phyloP scores from a whole-genome alignment of 1,284 basidiomycete genomes.

The Lentinula novae-zelandiae region DNA sequence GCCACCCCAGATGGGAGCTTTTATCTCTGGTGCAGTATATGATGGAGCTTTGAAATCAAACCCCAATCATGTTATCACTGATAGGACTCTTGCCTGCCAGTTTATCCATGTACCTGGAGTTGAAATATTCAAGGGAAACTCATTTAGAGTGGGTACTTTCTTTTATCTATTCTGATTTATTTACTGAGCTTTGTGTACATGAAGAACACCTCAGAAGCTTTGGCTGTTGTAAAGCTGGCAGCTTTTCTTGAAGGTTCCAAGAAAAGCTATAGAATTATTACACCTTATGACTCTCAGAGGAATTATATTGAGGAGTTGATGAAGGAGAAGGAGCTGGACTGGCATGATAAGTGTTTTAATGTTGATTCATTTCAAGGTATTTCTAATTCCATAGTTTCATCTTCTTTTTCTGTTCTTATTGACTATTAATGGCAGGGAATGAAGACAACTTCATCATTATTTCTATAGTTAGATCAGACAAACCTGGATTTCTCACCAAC shows the following conservation, averaged over 20 bases:
- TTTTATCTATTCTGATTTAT: neutral
- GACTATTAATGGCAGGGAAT: conserved; percentile 39
- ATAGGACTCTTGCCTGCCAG: conserved; percentile 36
- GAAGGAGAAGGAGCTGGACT: conserved; percentile 40
- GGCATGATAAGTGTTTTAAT: conserved; percentile 58
- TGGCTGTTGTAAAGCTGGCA: conserved; percentile 44
- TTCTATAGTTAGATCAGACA: conserved; percentile 55
- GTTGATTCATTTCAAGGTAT: conserved; percentile 47
- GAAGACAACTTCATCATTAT: conserved; percentile 61
- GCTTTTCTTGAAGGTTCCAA: conserved; percentile 37
- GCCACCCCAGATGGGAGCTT: conserved; percentile 71
- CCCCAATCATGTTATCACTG: conserved; percentile 38
- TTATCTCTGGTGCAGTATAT: conserved; percentile 67
- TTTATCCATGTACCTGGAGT: conserved; percentile 48
- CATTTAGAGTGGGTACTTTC: conserved; percentile 33
- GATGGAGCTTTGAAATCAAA: conserved; percentile 47
- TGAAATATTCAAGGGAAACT: conserved; percentile 32
- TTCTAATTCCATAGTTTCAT: conserved; percentile 37
- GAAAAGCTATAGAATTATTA: conserved; percentile 57
- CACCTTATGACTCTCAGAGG: conserved; percentile 68
- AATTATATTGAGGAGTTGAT: conserved; percentile 45
- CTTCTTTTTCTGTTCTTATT: conserved; percentile 24
- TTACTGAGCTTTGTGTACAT: neutral
- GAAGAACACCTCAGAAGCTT: conserved; percentile 49
- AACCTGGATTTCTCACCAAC: conserved; percentile 56